Evolutionary conservation across 805 yeast genomes (phyloP).

Genomic region (Pichia nakasei): DNA sequence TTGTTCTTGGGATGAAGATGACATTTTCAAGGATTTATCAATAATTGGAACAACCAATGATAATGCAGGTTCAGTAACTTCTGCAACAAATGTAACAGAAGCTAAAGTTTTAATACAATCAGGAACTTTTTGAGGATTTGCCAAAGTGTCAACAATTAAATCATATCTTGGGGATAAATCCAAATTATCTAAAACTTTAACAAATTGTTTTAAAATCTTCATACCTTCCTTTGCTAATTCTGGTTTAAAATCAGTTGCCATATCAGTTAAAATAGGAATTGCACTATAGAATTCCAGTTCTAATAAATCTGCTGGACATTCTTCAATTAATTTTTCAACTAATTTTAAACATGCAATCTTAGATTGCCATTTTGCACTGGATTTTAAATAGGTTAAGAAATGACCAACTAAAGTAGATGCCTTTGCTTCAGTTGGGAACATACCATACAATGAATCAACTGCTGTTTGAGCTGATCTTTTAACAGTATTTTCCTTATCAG

Average conservation of each 20-base stretch:
- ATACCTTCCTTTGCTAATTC: conserved; percentile 85
- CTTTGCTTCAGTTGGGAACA: conserved; percentile 70
- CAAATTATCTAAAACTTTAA: conserved; percentile 80
- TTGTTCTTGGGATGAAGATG: conserved; percentile 90
- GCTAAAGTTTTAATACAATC: conserved; percentile 82
- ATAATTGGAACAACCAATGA: conserved; percentile 86
- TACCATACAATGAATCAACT: conserved; percentile 56
- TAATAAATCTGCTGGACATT: conserved; percentile 75
- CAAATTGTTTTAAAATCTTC: conserved; percentile 59
- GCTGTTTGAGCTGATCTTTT: conserved; percentile 81
- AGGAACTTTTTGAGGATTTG: conserved; percentile 83
- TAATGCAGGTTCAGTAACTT: conserved; percentile 93
- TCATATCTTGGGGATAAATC: conserved; percentile 85
- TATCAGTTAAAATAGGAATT: conserved; percentile 79
- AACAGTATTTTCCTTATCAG: conserved; percentile 84
- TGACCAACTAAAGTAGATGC: conserved; percentile 60
- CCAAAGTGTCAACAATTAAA: conserved; percentile 76
- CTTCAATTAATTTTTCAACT: conserved; percentile 66
- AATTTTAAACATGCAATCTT: conserved; percentile 71
- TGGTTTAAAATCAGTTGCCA: conserved; percentile 93
- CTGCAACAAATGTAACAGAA: conserved; percentile 95
- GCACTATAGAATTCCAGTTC: conserved; percentile 72
- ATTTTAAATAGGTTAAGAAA: conserved; percentile 53
- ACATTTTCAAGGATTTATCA: conserved; percentile 77
- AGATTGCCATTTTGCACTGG: conserved; percentile 90